phyloP scores from a whole-genome alignment of 1,284 basidiomycete species.

The Puccinia novopanici region DNA sequence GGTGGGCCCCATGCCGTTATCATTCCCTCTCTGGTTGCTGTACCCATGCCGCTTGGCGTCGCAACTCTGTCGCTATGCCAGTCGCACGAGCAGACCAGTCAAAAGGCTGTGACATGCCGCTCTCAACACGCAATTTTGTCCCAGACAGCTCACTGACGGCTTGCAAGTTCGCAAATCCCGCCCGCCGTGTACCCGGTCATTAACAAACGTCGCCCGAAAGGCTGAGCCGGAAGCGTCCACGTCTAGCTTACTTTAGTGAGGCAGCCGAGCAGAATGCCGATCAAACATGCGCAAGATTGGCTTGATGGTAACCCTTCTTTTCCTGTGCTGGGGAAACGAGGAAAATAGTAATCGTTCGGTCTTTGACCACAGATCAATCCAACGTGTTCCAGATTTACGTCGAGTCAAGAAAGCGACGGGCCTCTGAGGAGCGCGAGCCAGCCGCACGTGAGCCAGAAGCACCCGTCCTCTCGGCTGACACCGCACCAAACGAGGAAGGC shows the following conservation, averaged over 20 bases:
- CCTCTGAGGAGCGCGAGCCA: neutral
- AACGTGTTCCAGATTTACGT: neutral
- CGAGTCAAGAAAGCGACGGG: neutral
- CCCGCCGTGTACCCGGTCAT: no score
- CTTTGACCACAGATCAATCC: neutral
- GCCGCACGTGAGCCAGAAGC: neutral
- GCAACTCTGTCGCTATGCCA: no score
- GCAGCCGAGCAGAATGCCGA: neutral
- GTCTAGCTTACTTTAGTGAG: neutral
- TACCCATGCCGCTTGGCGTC: no score
- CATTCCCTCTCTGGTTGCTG: no score
- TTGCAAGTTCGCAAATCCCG: no score
- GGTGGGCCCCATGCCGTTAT: no score
- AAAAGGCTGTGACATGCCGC: no score
- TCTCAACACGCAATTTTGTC: no score
- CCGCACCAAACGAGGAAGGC: neutral
- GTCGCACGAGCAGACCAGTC: no score
- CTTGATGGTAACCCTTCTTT: neutral
- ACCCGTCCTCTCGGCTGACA: neutral
- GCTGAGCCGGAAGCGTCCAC: no score
- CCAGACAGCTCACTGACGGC: no score
- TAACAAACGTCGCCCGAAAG: no score
- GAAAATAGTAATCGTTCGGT: neutral
- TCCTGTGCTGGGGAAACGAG: neutral
- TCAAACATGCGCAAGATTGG: neutral